These are phyloP conservation scores for Cryphonectria japonica DNA, from an alignment of 2,329 filamentous ascomycete genomes.

Conservation along the genomic window DNA sequence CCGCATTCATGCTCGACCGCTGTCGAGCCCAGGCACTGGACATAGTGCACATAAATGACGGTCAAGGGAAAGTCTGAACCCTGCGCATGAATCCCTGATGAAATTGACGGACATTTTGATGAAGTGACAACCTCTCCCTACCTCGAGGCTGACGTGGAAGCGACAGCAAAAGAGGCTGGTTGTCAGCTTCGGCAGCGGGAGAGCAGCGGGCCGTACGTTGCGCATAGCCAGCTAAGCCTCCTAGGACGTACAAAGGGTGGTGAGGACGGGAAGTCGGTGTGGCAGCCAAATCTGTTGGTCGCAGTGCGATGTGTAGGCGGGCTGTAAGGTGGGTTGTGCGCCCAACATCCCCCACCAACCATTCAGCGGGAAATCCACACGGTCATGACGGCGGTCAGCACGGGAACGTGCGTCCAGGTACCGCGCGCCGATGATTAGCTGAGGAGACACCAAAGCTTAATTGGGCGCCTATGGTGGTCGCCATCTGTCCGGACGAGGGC, in stretches of 20 bases:
- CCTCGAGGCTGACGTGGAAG: background rate
- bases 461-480: background rate
- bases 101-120: background rate
- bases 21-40: background rate
- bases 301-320: background rate
- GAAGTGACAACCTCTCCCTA: background rate
- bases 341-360: background rate
- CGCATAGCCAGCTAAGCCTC: background rate
- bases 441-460: background rate
- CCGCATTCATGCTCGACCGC: background rate
- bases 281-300: background rate
- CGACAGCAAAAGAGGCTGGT: background rate
- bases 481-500: background rate
- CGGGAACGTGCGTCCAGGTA: conserved; percentile 1
- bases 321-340: too few species aligned
- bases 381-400: conserved; percentile 11
- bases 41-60: background rate
- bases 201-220: background rate
- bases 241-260: background rate
- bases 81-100: background rate
- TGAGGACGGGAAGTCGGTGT: conserved; percentile 10
- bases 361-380: conserved; percentile 5
- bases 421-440: background rate
- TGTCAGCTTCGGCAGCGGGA: background rate
- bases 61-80: background rate